phyloP scores from a whole-genome alignment of 2,329 filamentous ascomycete genomes.

The Hypoxylon sp. region DNA sequence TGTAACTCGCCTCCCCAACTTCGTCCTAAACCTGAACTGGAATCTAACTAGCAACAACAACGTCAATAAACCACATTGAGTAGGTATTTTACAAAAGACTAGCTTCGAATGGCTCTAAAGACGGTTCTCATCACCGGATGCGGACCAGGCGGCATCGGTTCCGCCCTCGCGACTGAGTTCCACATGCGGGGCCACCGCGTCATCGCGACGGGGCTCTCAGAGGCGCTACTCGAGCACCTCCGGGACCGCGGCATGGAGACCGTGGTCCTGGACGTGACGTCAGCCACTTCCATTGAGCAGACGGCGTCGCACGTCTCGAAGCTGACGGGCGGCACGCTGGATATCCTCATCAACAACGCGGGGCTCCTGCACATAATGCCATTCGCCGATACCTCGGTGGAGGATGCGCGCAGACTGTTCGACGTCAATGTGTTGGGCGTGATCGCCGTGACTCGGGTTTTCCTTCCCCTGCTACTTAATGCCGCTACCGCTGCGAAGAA shows the following conservation, averaged over 20 bases:
- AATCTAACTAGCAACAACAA: neutral
- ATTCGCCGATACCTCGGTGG: constrained; percentile 42
- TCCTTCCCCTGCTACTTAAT: constrained; percentile 42
- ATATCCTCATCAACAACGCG: constrained; percentile 51
- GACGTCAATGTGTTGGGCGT: constrained; percentile 47
- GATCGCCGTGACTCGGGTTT: constrained; percentile 41
- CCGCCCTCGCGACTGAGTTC: constrained; percentile 50
- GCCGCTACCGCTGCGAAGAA: constrained; percentile 7
- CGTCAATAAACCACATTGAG: neutral
- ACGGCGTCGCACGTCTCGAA: constrained; percentile 35
- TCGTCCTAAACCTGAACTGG: neutral
- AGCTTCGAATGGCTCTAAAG: constrained; percentile 43
- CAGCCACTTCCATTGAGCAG: constrained; percentile 37
- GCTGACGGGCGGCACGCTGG: constrained; percentile 44
- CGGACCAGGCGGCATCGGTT: constrained; percentile 48
- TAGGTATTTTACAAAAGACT: neutral
- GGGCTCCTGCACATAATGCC: constrained; percentile 44
- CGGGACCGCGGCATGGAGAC: constrained; percentile 45
- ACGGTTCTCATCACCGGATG: constrained; percentile 52
- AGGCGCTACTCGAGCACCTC: constrained; percentile 39
- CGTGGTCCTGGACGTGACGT: constrained; percentile 50
- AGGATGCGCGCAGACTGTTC: constrained; percentile 38
- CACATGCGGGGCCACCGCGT: constrained; percentile 52
- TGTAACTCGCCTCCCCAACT: neutral
- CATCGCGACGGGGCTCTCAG: constrained; percentile 50